Evolutionary conservation across 2,329 filamentous ascomycete species (phyloP), one percentile per base, ranked within the genome.

Genomic region (Arachnopeziza araneosa): DNA sequence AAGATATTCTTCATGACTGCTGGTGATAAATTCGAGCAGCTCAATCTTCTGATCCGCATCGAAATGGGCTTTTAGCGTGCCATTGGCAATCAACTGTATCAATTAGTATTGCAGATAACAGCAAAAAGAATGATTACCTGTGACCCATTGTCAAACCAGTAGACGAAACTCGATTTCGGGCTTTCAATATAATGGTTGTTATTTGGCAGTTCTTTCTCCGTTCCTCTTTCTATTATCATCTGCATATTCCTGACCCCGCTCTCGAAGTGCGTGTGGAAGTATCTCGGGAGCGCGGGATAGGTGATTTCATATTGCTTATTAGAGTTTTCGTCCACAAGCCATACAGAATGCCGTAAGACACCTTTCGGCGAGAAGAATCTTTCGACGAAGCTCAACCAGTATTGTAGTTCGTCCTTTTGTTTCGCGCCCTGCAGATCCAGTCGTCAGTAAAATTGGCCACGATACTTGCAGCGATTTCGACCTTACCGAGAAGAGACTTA

Each of bases 241-340:
- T 96, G 91, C 68, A 98, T 90, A 58, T 87, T 90, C 67, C 84
- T 88, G 58, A 97, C 87, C 7, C 92, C 93, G 62, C 91, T 93
- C 60, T 88, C 87, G 72, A 95, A 97, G 69, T 96, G 89, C 0
- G 91, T 93, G 68, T 89, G 86, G 72, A 96, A 97, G 74, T 95
- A 98, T 69, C 93, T 86, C 36, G 93, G 85, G 52, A 99, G 80
- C 0, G 90, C 90, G 2, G 92, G 84, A 60, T 85, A 90, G 2
- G 88, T 84, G 54, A 98, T 91, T 72, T 97, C 93, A 69, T 93
- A 97, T 69, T 89, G 85, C 77, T 96, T 97, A 58, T 88, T 83
- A 21, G 78, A 79, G 44, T 76, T 76, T 52, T 85, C 80, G 52
- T 86, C 83, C 60, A 76, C 76, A 52, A 82, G 77, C 64, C 81